Percentiles rank a stretch among this genome's conserved stretches.
phyloP scores from a whole-genome alignment of 2,329 filamentous ascomycete genomes.

The Fusarium gaditjirri region DNA sequence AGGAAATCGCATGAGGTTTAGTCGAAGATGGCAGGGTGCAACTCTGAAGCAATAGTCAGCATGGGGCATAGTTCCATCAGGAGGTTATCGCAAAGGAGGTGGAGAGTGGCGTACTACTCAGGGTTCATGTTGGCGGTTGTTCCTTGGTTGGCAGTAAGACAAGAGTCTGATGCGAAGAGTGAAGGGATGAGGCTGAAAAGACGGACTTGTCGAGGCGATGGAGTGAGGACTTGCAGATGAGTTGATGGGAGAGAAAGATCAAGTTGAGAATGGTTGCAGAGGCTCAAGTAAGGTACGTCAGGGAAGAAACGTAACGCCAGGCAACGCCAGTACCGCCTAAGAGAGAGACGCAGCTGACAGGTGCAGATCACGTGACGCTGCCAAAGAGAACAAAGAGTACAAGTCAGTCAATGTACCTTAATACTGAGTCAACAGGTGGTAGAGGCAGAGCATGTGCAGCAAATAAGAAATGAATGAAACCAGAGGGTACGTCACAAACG shows the following conservation, averaged over 20 bases:
- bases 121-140: conserved; percentile 79
- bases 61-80: conserved; percentile 40
- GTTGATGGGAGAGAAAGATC: conserved; percentile 43
- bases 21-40: conserved; percentile 14
- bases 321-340: conserved; percentile 42
- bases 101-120: conserved; percentile 78
- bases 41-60: conserved; percentile 47
- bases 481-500: not conserved
- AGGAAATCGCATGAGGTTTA: not conserved
- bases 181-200: conserved; percentile 4
- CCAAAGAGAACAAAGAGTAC: conserved; percentile 18
- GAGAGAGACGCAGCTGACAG: conserved; percentile 38
- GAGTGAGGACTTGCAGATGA: conserved; percentile 41
- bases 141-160: conserved; percentile 21
- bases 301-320: conserved; percentile 48
- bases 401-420: not conserved
- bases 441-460: conserved; percentile 8
- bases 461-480: not conserved
- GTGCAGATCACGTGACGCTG: conserved; percentile 41
- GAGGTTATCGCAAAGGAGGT: conserved; percentile 47
- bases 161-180: conserved; percentile 11
- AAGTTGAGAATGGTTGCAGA: conserved; percentile 45
- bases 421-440: not conserved
- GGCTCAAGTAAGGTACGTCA: conserved; percentile 52
- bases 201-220: conserved; percentile 30